Base-by-base conservation (phyloP, 306 rosid species). In the Quercus wislizeni region DNA sequence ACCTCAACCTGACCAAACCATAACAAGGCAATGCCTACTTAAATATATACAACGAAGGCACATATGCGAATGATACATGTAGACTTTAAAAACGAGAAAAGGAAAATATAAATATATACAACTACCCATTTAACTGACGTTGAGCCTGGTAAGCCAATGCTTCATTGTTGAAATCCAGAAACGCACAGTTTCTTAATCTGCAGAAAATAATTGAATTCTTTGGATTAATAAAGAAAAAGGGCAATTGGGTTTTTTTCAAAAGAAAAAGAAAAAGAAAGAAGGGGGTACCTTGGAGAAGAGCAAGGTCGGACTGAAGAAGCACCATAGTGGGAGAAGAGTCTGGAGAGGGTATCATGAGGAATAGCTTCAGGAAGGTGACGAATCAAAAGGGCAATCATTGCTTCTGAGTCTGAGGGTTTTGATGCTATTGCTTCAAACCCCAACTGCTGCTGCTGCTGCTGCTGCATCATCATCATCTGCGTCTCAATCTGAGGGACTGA, bases 151-250 rank as follows among this genome's bases (percentile, higher is more conserved):
- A 85, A 1, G 98, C 98, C 78, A 85, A 76, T 35, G 86, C 88
- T 68, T 91, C 93, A 76, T 80, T 88, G 83, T 79, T 83, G 76
- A 93, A 93, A 85, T 91, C 97, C 67, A 80, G 90, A 79, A 90
- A 93, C 54, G 97, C 98, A 75, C 91, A 88, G 80, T 93, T 93
- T 70, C 84, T 93, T 85, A 93, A 51, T 85, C 97, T 93, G 85
- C 55, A 74, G 21, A n/a, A 41, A 6, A 68, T 23, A 35, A 56
- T 69, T 21, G 27, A 33, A 74, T 5, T 46, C 49, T 41, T 56
- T 12, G 78, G 15, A 67, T 15, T 11, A 17, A 75, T 15, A 0
- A 38, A 14, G 9, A 54, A 38, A 55, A 3, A 55, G 35, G 68
- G 35, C 20, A 18, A 11, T 9, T 41, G n/a, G 7, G 3, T 43